These are phyloP conservation scores for Grosmannia huntii DNA, from an alignment of 2,329 filamentous ascomycete species.

Conservation along the genomic window DNA sequence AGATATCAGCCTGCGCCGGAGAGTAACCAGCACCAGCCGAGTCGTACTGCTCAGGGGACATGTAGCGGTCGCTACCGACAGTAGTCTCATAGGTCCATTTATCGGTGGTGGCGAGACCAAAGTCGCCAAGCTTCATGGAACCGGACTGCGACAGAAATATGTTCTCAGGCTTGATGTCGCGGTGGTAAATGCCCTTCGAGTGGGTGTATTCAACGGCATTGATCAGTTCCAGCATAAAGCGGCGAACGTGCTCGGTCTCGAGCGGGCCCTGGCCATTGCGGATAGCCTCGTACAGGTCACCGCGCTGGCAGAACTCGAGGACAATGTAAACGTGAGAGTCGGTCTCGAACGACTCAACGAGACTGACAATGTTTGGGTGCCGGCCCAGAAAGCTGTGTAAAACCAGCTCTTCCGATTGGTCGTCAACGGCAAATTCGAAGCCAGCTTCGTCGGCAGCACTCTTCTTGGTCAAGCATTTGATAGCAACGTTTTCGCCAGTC, in stretches of 20 bases:
- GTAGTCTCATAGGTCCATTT: constrained; percentile 85
- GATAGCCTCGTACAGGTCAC: constrained; percentile 95
- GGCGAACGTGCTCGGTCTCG: constrained; percentile 91
- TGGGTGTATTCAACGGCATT: constrained; percentile 86
- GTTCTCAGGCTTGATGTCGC: constrained; percentile 99
- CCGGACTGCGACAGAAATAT: constrained; percentile 85
- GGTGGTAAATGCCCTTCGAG: constrained; percentile 80
- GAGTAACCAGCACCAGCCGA: constrained; percentile 79
- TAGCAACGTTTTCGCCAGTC: constrained; percentile 71
- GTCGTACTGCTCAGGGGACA: constrained; percentile 97
- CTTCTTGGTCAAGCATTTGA: constrained; percentile 92
- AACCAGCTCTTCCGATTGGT: constrained; percentile 66
- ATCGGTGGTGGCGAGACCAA: constrained; percentile 82
- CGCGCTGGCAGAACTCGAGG: constrained; percentile 87
- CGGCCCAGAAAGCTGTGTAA: constrained; percentile 67
- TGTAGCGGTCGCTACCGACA: constrained; percentile 96
- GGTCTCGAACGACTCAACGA: constrained; percentile 85
- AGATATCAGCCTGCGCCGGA: constrained; percentile 85
- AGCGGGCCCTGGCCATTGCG: constrained; percentile 75
- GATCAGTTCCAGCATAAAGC: constrained; percentile 92
- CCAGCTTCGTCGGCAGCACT: constrained; percentile 46
- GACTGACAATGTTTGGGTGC: constrained; percentile 88
- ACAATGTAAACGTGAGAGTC: constrained; percentile 83
- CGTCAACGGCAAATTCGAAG: constrained; percentile 61
- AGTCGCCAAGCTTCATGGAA: constrained; percentile 91